Evolutionary conservation across 1,284 basidiomycete genomes (phyloP).

Genomic region (Tylopilus orsonianus): DNA sequence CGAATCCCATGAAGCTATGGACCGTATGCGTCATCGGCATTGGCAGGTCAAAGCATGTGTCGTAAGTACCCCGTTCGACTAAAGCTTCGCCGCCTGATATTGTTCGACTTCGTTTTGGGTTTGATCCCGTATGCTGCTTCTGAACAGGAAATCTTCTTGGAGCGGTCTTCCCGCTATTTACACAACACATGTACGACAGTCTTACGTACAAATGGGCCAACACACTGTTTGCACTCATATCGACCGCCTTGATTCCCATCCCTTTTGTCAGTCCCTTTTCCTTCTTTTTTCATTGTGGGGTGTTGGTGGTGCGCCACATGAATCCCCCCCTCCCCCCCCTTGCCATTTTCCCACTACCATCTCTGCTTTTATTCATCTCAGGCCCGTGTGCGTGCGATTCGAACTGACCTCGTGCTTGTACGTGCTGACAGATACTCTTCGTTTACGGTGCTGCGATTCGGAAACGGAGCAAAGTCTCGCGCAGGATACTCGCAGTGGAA

Average conservation of each 20-base stretch:
- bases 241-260: slow-evolving; percentile 60
- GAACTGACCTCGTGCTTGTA: background rate
- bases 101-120: slow-evolving; percentile 16
- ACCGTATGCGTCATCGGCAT: slow-evolving; percentile 72
- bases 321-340: too few species aligned
- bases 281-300: background rate
- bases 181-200: slow-evolving; percentile 56
- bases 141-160: slow-evolving; percentile 55
- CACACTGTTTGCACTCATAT: slow-evolving; percentile 65
- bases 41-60: slow-evolving; percentile 75
- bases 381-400: too few species aligned
- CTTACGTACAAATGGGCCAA: slow-evolving; percentile 72
- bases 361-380: too few species aligned
- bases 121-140: slow-evolving; percentile 1
- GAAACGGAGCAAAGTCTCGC: slow-evolving; percentile 57
- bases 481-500: slow-evolving; percentile 38
- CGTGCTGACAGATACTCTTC: slow-evolving; percentile 47
- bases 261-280: slow-evolving; percentile 53
- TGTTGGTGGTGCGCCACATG: too few species aligned
- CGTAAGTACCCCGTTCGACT: slow-evolving; percentile 40
- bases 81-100: slow-evolving; percentile 7
- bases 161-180: slow-evolving; percentile 65
- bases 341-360: too few species aligned
- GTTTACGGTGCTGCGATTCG: slow-evolving; percentile 64
- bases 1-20: slow-evolving; percentile 50